These are phyloP conservation scores for Lasiosphaeris hirsuta DNA, from an alignment of 495 filamentous ascomycete species.

Conservation along the genomic window DNA sequence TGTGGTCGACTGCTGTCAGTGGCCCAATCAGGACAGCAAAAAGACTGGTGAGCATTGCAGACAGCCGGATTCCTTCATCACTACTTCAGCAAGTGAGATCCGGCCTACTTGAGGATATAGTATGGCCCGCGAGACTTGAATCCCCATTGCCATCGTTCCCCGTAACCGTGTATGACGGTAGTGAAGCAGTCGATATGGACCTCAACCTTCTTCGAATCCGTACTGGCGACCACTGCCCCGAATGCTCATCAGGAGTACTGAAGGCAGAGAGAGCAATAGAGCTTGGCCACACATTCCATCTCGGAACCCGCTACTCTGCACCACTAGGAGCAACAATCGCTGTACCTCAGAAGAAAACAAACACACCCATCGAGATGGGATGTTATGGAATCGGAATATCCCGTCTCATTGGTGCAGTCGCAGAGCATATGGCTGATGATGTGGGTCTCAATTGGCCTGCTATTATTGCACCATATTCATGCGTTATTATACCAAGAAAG, in stretches of 20 bases:
- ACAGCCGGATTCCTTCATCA: constrained; percentile 32
- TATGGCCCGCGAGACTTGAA: constrained; percentile 24
- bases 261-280: constrained; percentile 72
- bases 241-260: constrained; percentile 63
- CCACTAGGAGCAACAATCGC: constrained; percentile 63
- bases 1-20: constrained; percentile 46
- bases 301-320: constrained; percentile 82
- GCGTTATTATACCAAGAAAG: constrained; percentile 60
- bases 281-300: constrained; percentile 90
- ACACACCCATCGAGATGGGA: constrained; percentile 77
- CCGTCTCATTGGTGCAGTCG: constrained; percentile 82
- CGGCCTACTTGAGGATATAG: neutral
- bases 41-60: constrained; percentile 52
- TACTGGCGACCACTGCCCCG: constrained; percentile 67
- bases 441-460: constrained; percentile 87
- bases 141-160: constrained; percentile 1
- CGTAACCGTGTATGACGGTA: constrained; percentile 11
- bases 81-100: neutral
- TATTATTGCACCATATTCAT: constrained; percentile 81
- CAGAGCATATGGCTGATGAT: constrained; percentile 65
- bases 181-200: constrained; percentile 16
- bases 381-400: constrained; percentile 95
- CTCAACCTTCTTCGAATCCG: constrained; percentile 61
- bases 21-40: constrained; percentile 14
- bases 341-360: constrained; percentile 23